Base-by-base conservation (phyloP, 371 early-diverging fungal species). In the Batrachochytrium dendrobatidis region DNA sequence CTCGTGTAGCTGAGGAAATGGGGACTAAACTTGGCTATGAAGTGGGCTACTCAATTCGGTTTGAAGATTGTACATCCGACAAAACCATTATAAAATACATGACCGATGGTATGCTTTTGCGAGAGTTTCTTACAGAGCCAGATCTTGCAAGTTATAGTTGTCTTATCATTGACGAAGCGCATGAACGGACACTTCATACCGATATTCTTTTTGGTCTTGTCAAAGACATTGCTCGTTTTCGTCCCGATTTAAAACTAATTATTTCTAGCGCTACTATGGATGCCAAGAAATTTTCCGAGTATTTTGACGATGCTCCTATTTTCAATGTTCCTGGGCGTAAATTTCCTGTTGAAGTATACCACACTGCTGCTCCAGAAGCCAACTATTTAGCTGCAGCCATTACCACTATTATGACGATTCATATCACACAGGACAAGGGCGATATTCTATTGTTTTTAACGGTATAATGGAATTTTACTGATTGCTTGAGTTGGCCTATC, bases 231-330 rank as follows among this genome's bases (percentile, higher is more conserved):
- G 87, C 91, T 12, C 83, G 95, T 28, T 90, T 91, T 69, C 77
- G 98, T 43, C 90, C 91, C 7, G 96, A 97, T 60, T 74, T 98
- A 22, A 94, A 91, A 66, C 74, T 99, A 3, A 71, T 99, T 35
- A 93, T 99, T 63, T 95, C 98, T n/a, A 95, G 96, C 79, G 99
- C 99, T 0, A 99, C 99, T 0, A 87, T 96, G 88, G 89, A 97
- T 64, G 95, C 97, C 3, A 84, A 95, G 65, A 95, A 95, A 78
- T 96, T 97, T 65, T 80, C 90, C 0, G 84, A 86, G 43, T 98
- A 93, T 61, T 97, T 97, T 79, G 95, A 94, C 63, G 90, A 88
- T 57, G 93, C 95, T 0, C 97, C 96, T 0, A 92, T 95, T 26
- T 92, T 95, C 71, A 88, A 87, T 64, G 91, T 83, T 68, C 96